Evolutionary conservation across 495 filamentous ascomycete species (phyloP), one percentile per base, ranked within the genome.

Genomic region (Penicillium ucsense): DNA sequence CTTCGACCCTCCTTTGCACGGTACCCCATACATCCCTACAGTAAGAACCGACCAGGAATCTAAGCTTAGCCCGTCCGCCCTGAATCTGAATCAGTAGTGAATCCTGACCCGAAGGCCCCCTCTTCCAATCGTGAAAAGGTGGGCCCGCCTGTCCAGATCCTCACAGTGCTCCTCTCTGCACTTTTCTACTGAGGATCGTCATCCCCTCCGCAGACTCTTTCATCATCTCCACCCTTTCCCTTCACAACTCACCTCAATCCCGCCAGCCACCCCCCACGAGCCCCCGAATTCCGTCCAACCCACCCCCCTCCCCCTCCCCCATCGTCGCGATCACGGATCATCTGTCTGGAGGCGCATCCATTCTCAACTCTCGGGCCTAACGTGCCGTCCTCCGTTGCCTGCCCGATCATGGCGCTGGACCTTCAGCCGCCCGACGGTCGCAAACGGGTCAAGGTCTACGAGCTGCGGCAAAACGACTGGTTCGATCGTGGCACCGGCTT

Each of bases 381-480:
- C 65, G 66, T 66, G 62, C 55, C 56, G 60, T 33, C 63, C 56
- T 63, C 58, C 48, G 49, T 53, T 59, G 55, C 50, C 61, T 55
- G 47, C 61, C 69, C 49, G 64, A 71, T 55, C 63, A 95, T 94
- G 89, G 89, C 90, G 78, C 83, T 90, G 76, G 80, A 84, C 59
- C 79, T 88, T 73, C 83, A 85, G 67, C 79, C 84, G 60, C 71
- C 82, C 60, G 82, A 84, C 72, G 87, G 90, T 68, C 88, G 85
- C 78, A 94, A 90, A 76, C 85, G 92, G 75, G 92, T 98, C 57
- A 98, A 98, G 75, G 92, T 98, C 56, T 98, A 98, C 67, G 92
- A 98, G 72, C 78, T 98, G 52, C 87, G 84, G 58, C 88, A 95
- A 68, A 95, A 92, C 77, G 94, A 98, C 78, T 98, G 92, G 92